Percentiles rank a stretch among this genome's conserved stretches.
phyloP scores from a whole-genome alignment of 495 filamentous ascomycete genomes.

The Thozetella sp. region DNA sequence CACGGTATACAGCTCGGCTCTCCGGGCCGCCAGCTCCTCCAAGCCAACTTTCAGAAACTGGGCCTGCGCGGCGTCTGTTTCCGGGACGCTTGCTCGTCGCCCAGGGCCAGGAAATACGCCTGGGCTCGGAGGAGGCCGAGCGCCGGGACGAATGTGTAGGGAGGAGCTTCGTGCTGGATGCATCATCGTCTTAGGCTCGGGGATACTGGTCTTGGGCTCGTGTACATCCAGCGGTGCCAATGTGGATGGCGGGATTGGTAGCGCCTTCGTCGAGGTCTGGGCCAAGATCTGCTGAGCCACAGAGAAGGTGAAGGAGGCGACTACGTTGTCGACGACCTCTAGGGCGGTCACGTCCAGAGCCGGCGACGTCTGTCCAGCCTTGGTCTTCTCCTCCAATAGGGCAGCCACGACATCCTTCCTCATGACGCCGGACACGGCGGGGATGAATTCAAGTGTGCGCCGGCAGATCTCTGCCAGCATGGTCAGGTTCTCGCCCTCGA shows the following conservation, averaged over 20 bases:
- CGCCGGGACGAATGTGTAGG: conserved; percentile 32
- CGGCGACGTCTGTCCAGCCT: not conserved
- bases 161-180: conserved; percentile 60
- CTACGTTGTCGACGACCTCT: conserved; percentile 75
- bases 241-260: conserved; percentile 66
- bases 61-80: conserved; percentile 28
- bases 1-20: conserved; percentile 80
- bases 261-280: conserved; percentile 70
- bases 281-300: conserved; percentile 76
- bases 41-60: conserved; percentile 64
- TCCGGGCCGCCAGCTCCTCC: conserved; percentile 78
- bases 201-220: conserved; percentile 54
- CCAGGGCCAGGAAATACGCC: conserved; percentile 42
- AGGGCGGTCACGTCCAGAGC: conserved; percentile 28
- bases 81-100: conserved; percentile 17
- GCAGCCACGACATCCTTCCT: conserved; percentile 69
- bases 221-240: conserved; percentile 38
- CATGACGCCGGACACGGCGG: conserved; percentile 73
- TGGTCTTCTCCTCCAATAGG: conserved; percentile 23
- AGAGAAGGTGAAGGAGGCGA: conserved; percentile 83
- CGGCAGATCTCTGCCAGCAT: conserved; percentile 80
- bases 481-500: conserved; percentile 73
- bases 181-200: conserved; percentile 66
- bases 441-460: conserved; percentile 79
- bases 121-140: conserved; percentile 42